Evolutionary conservation across 768 basidiomycete genomes (phyloP).

Genomic region (Phanerochaete sordida): DNA sequence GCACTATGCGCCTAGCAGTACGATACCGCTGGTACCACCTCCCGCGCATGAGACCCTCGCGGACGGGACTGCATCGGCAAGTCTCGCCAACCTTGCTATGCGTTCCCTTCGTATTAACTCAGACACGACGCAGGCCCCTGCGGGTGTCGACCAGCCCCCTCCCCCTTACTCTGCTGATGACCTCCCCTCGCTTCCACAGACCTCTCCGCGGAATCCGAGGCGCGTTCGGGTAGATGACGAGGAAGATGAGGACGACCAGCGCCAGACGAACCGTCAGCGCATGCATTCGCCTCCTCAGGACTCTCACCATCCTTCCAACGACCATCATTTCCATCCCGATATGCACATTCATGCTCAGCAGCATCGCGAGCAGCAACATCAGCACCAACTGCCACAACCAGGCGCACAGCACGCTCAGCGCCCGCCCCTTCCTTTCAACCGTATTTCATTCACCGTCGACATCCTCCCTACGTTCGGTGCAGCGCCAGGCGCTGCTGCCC

Average conservation of each 20-base stretch:
- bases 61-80: not conserved
- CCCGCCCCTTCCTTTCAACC: not conserved
- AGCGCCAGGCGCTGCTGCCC: not conserved
- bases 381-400: not conserved
- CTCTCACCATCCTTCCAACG: slow-evolving; percentile 18
- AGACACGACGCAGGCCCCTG: not conserved
- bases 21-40: not conserved
- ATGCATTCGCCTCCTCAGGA: slow-evolving; percentile 28
- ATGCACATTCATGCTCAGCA: slow-evolving; percentile 13
- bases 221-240: slow-evolving; percentile 62
- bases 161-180: too few relatives aligned
- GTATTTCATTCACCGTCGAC: slow-evolving; percentile 1
- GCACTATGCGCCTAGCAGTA: not conserved
- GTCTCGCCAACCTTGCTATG: not conserved
- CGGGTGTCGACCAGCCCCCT: not conserved
- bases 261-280: slow-evolving; percentile 61
- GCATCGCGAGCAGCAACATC: slow-evolving; percentile 6
- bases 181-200: not conserved
- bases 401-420: not conserved
- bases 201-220: slow-evolving; percentile 17
- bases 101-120: not conserved
- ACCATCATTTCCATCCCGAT: slow-evolving; percentile 18
- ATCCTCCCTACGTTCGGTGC: not conserved
- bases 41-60: not conserved
- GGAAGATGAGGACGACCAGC: slow-evolving; percentile 56